A percentile compares a stretch with the other conserved stretches of the same genome.
Conservation (phyloP, 768 basidiomycete genomes). For the Termitomyces sp. region DNA sequence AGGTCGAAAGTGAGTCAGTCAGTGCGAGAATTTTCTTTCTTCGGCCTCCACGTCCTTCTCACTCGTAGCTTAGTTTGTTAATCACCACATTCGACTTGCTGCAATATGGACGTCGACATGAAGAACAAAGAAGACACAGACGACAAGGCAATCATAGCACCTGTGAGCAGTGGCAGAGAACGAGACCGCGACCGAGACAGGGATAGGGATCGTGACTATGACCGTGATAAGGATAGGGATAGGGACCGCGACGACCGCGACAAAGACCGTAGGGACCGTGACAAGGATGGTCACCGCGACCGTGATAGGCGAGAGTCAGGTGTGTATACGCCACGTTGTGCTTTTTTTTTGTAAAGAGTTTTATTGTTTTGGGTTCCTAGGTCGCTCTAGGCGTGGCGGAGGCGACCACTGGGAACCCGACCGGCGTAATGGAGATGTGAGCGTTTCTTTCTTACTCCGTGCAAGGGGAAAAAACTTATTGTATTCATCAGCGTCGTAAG, state of each 20-base stretch:
- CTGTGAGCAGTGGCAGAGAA: conserved; percentile 37
- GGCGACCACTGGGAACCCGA: conserved; percentile 87
- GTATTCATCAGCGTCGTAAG: conserved; percentile 50
- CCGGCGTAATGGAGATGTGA: conserved; percentile 63
- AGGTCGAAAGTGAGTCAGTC: conserved; percentile 5
- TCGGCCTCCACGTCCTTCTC: conserved; percentile 2
- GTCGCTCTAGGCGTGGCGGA: conserved; percentile 40
- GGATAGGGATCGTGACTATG: conserved; percentile 36
- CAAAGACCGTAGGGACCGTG: conserved; percentile 35
- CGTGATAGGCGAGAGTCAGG: conserved; percentile 56
- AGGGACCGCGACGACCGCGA: conserved; percentile 36
- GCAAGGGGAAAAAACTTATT: conserved; percentile 2
- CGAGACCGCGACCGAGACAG: conserved; percentile 45
- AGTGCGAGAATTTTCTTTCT: conserved; percentile 5
- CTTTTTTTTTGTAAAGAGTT: conserved; percentile 1
- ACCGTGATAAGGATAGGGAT: conserved; percentile 29
- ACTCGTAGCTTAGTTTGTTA: conserved; percentile 1
- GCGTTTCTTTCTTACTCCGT: conserved; percentile 19
- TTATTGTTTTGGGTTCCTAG: conserved; percentile 15
- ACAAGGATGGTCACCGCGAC: conserved; percentile 47
- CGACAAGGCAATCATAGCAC: conserved; percentile 48
- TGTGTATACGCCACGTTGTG: conserved; percentile 21
- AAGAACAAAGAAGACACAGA: conserved; percentile 72
- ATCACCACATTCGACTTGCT: background rate
- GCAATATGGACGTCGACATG: conserved; percentile 78